A percentile compares a stretch with the other conserved stretches of the same genome.
Conservation (phyloP, 345 rosid genomes). For the Acer yangbiense region DNA sequence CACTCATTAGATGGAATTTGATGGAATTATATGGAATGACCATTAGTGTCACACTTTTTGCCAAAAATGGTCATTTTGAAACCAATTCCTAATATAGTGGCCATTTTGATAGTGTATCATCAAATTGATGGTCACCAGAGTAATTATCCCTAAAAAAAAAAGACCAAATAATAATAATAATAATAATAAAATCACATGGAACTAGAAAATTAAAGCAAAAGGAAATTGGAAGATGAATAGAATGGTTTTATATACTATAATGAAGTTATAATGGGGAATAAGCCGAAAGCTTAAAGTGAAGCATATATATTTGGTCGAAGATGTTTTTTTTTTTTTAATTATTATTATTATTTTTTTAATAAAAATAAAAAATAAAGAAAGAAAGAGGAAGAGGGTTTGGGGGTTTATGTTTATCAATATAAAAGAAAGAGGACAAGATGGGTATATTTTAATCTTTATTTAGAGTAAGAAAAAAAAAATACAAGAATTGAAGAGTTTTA, state of each 20-base stretch:
- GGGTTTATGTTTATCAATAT: no score
- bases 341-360: no score
- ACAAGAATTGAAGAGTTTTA: neutral
- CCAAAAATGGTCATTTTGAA: no score
- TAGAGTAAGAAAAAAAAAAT: slow-evolving; percentile 1
- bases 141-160: no score
- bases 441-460: slow-evolving; percentile 5
- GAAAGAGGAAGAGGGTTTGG: neutral
- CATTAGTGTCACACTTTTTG: no score
- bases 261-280: slow-evolving; percentile 7
- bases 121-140: no score
- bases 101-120: no score
- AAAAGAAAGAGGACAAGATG: neutral
- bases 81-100: no score
- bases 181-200: neutral
- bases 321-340: neutral
- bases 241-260: neutral
- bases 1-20: no score
- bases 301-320: neutral
- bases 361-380: neutral
- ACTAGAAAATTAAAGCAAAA: slow-evolving; percentile 5
- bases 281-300: slow-evolving; percentile 40
- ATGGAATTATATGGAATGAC: no score
- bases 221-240: neutral
- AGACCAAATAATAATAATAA: no score